phyloP scores from a whole-genome alignment of 2,329 filamentous ascomycete genomes.

The Cadophora gregata region DNA sequence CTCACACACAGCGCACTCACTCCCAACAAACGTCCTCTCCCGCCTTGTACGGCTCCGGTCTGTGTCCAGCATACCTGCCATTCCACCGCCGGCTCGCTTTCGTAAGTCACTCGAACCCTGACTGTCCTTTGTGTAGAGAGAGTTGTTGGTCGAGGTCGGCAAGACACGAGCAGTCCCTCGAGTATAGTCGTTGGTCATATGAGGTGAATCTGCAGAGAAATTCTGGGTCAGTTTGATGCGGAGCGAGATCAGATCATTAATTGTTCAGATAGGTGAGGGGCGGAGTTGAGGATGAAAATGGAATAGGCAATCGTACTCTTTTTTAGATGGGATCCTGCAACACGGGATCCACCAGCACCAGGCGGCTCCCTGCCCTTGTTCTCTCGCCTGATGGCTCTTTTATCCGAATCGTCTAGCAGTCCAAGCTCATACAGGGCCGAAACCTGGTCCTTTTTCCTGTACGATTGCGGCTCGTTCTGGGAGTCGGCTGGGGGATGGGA shows the following conservation, averaged over 20 bases:
- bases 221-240: slow-evolving; percentile 28
- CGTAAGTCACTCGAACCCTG: slow-evolving; percentile 35
- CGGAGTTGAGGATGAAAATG: slow-evolving; percentile 30
- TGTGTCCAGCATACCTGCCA: slow-evolving; percentile 72
- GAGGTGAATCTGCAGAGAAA: slow-evolving; percentile 26
- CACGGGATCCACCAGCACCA: slow-evolving; percentile 38
- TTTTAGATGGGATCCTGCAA: slow-evolving; percentile 41
- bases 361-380: slow-evolving; percentile 37
- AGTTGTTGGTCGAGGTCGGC: slow-evolving; percentile 23
- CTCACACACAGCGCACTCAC: slow-evolving; percentile 94
- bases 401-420: slow-evolving; percentile 39
- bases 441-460: slow-evolving; percentile 39
- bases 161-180: slow-evolving; percentile 23
- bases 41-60: slow-evolving; percentile 81
- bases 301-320: slow-evolving; percentile 40
- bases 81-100: slow-evolving; percentile 46
- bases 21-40: slow-evolving; percentile 94
- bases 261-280: slow-evolving; percentile 29
- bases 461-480: slow-evolving; percentile 12
- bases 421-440: slow-evolving; percentile 44
- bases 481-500: slow-evolving; percentile 18
- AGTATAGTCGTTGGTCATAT: slow-evolving; percentile 22
- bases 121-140: slow-evolving; percentile 29
- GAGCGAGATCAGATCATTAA: slow-evolving; percentile 19
- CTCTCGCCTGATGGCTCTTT: slow-evolving; percentile 41